These are phyloP conservation scores for Strobilomyces dryophilus DNA, from an alignment of 768 basidiomycete species.

Conservation along the genomic window DNA sequence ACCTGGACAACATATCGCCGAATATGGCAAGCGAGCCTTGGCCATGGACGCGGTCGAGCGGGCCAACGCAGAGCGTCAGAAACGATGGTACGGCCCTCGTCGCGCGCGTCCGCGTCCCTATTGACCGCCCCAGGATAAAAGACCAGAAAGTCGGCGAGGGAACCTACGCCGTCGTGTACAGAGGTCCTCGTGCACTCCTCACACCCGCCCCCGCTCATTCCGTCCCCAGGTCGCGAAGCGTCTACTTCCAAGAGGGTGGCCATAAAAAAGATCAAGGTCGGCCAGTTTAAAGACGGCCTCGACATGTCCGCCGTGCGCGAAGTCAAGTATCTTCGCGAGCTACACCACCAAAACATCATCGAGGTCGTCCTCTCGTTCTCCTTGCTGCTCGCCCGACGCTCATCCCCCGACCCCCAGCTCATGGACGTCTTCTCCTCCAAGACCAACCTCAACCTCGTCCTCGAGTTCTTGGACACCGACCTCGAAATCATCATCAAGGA, in stretches of 20 bases:
- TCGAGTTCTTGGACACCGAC: slow-evolving; percentile 95
- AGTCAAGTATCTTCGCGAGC: slow-evolving; percentile 93
- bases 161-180: slow-evolving; percentile 94
- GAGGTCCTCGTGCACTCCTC: slow-evolving; percentile 47
- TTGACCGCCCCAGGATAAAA: slow-evolving; percentile 53
- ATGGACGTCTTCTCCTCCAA: slow-evolving; percentile 96
- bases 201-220: neutral
- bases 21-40: slow-evolving; percentile 4
- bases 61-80: slow-evolving; percentile 70
- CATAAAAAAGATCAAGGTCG: slow-evolving; percentile 97
- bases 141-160: slow-evolving; percentile 86
- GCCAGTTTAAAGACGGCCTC: slow-evolving; percentile 94
- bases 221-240: slow-evolving; percentile 59
- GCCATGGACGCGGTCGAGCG: slow-evolving; percentile 78
- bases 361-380: slow-evolving; percentile 48
- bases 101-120: neutral
- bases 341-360: slow-evolving; percentile 93
- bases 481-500: slow-evolving; percentile 97
- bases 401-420: slow-evolving; percentile 51
- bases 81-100: slow-evolving; percentile 47
- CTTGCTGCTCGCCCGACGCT: neutral
- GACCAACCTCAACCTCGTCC: slow-evolving; percentile 93
- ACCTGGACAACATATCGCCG: slow-evolving; percentile 26
- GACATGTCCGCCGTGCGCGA: slow-evolving; percentile 99
- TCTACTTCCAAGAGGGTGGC: slow-evolving; percentile 82